These are phyloP conservation scores for Turritis glabra DNA, from an alignment of 345 rosid genomes.

Conservation along the genomic window DNA sequence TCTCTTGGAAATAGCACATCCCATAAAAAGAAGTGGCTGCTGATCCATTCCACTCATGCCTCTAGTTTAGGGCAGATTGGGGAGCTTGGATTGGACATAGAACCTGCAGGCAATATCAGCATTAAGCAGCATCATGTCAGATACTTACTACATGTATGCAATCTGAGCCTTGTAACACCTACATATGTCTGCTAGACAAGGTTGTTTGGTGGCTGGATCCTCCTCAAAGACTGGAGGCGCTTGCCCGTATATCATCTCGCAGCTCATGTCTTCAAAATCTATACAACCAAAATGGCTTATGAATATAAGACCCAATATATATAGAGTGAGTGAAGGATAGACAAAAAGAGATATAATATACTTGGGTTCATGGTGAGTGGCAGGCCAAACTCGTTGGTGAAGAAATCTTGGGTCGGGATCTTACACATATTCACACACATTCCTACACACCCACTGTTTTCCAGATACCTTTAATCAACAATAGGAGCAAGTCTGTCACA, in stretches of 20 bases:
- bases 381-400: constrained; percentile 95
- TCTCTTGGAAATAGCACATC: constrained; percentile 7
- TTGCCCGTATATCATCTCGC: constrained; percentile 94
- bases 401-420: constrained; percentile 97
- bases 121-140: neutral
- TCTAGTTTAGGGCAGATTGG: constrained; percentile 41
- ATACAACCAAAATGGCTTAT: constrained; percentile 12
- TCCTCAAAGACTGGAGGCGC: constrained; percentile 76
- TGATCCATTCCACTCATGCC: constrained; percentile 21
- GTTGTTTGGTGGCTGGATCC: constrained; percentile 53
- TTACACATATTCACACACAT: constrained; percentile 98
- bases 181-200: constrained; percentile 42
- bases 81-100: constrained; percentile 41
- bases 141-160: neutral
- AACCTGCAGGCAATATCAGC: constrained; percentile 35
- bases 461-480: constrained; percentile 65
- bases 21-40: neutral
- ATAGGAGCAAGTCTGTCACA: neutral
- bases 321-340: neutral
- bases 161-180: constrained; percentile 9
- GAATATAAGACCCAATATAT: neutral
- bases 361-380: constrained; percentile 94
- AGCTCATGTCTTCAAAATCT: constrained; percentile 98
- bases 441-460: constrained; percentile 97
- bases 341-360: constrained; percentile 30